Evolutionary conservation across 768 basidiomycete genomes (phyloP).

Genomic region (Lentinus brumalis): DNA sequence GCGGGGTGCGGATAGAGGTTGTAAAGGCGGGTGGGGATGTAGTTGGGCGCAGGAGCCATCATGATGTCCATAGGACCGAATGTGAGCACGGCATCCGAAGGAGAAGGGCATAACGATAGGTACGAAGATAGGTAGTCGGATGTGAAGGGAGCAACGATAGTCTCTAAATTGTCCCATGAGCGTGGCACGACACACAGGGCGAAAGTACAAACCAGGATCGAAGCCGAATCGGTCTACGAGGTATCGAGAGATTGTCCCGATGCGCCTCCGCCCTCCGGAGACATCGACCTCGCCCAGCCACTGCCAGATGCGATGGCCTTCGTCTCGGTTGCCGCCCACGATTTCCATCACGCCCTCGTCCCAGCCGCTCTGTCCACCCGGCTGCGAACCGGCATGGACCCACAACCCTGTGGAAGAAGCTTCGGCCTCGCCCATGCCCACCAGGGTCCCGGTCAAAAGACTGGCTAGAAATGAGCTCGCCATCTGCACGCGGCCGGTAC

Average conservation of each 20-base stretch:
- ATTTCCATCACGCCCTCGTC: slow-evolving; percentile 79
- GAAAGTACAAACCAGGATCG: slow-evolving; percentile 55
- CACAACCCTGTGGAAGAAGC: slow-evolving; percentile 81
- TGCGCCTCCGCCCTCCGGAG: slow-evolving; percentile 61
- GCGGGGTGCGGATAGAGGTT: slow-evolving; percentile 80
- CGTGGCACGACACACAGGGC: not conserved
- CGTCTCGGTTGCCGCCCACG: slow-evolving; percentile 74
- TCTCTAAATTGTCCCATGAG: slow-evolving; percentile 44
- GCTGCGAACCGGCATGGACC: slow-evolving; percentile 45
- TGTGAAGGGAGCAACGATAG: slow-evolving; percentile 74
- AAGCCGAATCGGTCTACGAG: slow-evolving; percentile 82
- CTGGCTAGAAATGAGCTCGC: slow-evolving; percentile 76
- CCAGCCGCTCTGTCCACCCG: slow-evolving; percentile 51
- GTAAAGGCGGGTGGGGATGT: slow-evolving; percentile 74
- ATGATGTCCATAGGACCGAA: slow-evolving; percentile 83
- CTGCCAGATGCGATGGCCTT: slow-evolving; percentile 67
- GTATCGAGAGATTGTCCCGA: slow-evolving; percentile 71
- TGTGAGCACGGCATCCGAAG: slow-evolving; percentile 73
- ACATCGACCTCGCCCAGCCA: slow-evolving; percentile 86
- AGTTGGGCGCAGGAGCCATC: slow-evolving; percentile 74
- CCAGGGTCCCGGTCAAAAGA: slow-evolving; percentile 70
- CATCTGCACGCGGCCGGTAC: slow-evolving; percentile 77
- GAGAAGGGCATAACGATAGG: slow-evolving; percentile 72
- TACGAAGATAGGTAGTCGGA: slow-evolving; percentile 77
- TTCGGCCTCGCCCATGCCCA: slow-evolving; percentile 72